Evolutionary conservation across 2,329 filamentous ascomycete genomes (phyloP).

Genomic region (Dothidotthia symphoricarpi): DNA sequence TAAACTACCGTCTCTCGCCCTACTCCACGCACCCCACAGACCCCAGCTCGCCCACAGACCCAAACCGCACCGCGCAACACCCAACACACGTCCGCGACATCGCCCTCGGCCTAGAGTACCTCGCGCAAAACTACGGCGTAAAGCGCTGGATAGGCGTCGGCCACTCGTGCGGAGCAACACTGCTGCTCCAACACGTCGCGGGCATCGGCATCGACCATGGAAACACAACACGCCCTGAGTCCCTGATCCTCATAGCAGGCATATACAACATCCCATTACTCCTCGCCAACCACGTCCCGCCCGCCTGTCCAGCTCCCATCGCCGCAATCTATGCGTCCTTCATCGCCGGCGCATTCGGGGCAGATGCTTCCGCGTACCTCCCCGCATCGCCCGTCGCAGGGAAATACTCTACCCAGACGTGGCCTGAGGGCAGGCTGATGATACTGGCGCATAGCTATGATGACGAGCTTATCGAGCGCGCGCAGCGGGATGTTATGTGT

Average conservation of each 20-base stretch:
- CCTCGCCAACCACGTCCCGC: conserved; percentile 45
- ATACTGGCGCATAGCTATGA: conserved; percentile 49
- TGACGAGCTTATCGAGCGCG: conserved; percentile 53
- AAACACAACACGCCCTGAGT: conserved; percentile 23
- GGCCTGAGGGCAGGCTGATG: conserved; percentile 40
- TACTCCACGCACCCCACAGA: conserved; percentile 46
- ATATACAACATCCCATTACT: conserved; percentile 65
- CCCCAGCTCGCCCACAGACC: conserved; percentile 50
- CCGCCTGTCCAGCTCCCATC: conserved; percentile 16
- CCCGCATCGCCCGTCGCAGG: conserved; percentile 53
- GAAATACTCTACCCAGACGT: conserved; percentile 44
- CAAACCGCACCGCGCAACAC: conserved; percentile 52
- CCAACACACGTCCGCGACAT: conserved; percentile 63
- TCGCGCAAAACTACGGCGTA: conserved; percentile 51
- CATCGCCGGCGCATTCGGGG: conserved; percentile 61
- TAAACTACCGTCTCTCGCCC: conserved; percentile 64
- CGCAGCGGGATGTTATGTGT: conserved; percentile 60
- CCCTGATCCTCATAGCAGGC: conserved; percentile 62
- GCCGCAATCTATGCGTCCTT: conserved; percentile 59
- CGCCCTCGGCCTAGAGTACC: conserved; percentile 50
- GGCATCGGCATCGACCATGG: conserved; percentile 10
- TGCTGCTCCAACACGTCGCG: conserved; percentile 58
- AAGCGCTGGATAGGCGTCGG: conserved; percentile 57
- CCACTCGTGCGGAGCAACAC: conserved; percentile 63
- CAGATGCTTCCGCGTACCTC: conserved; percentile 19